Conservation (phyloP, 1,284 basidiomycete species). For the Malassezia restricta region DNA sequence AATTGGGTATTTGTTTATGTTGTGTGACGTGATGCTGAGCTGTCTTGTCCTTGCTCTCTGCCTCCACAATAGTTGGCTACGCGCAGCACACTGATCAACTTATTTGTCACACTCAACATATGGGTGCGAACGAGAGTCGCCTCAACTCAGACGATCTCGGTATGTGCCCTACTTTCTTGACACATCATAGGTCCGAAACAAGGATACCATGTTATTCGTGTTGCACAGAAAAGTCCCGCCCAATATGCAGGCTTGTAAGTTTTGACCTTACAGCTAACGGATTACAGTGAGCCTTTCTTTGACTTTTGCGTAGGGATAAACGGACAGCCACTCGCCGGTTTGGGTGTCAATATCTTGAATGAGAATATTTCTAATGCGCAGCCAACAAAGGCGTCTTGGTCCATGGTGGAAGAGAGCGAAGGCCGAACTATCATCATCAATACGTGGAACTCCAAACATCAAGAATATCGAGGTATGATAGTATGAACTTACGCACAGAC, state of each 20-base stretch:
- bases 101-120: background rate
- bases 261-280: background rate
- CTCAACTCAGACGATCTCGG: background rate
- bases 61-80: no score
- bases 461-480: conserved; percentile 65
- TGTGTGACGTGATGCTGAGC: no score
- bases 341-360: conserved; percentile 16
- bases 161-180: background rate
- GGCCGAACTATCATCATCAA: conserved; percentile 63
- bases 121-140: conserved; percentile 15
- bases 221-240: conserved; percentile 45
- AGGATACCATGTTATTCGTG: conserved; percentile 44
- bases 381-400: conserved; percentile 25
- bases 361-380: background rate
- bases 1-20: no score
- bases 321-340: conserved; percentile 31
- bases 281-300: conserved; percentile 67
- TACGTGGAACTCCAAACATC: conserved; percentile 82
- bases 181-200: conserved; percentile 21
- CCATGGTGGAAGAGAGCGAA: conserved; percentile 66
- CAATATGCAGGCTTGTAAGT: conserved; percentile 60
- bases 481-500: conserved; percentile 47
- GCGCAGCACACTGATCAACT: no score
- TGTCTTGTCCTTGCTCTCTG: no score
- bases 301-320: conserved; percentile 89